Conservation (phyloP, 2,329 filamentous ascomycete genomes). For the Paracorniculantispora psalliotae region DNA sequence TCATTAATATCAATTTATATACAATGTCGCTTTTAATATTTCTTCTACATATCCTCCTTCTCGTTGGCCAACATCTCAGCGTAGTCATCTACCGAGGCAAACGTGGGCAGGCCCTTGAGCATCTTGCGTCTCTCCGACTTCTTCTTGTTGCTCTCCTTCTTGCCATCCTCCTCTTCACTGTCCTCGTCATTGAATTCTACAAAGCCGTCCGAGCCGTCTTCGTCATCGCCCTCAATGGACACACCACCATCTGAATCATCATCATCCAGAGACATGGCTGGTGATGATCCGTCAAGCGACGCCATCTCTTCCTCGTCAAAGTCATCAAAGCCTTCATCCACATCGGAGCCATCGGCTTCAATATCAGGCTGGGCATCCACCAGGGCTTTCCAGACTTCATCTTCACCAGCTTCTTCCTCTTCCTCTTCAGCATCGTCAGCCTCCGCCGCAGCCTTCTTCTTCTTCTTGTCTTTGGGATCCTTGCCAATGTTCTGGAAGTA, state of each 20-base stretch:
- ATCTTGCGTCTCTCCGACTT: constrained; percentile 65
- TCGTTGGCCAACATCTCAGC: constrained; percentile 76
- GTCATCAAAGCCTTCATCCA: constrained; percentile 45
- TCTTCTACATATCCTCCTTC: constrained; percentile 45
- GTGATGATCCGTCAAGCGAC: constrained; percentile 41
- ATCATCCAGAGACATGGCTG: constrained; percentile 34
- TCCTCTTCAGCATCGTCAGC: constrained; percentile 48
- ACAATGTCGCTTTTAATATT: constrained; percentile 4
- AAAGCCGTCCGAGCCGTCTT: constrained; percentile 32
- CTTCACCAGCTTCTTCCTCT: constrained; percentile 59
- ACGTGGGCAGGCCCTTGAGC: constrained; percentile 83
- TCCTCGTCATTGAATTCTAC: constrained; percentile 47
- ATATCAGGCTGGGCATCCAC: constrained; percentile 72
- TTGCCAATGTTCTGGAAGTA: constrained; percentile 81
- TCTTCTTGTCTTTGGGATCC: constrained; percentile 49
- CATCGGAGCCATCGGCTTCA: constrained; percentile 47
- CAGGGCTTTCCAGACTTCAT: constrained; percentile 88
- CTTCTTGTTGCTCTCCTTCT: constrained; percentile 27
- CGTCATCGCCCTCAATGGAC: constrained; percentile 37
- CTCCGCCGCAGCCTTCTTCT: constrained; percentile 53
- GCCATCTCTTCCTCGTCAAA: constrained; percentile 46
- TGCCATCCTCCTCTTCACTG: constrained; percentile 53
- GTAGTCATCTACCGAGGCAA: constrained; percentile 92
- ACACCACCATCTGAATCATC: constrained; percentile 36
- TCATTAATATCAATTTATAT: neutral